Evolutionary conservation across 2,329 filamentous ascomycete genomes (phyloP).

Genomic region (Aspergillus sergii): DNA sequence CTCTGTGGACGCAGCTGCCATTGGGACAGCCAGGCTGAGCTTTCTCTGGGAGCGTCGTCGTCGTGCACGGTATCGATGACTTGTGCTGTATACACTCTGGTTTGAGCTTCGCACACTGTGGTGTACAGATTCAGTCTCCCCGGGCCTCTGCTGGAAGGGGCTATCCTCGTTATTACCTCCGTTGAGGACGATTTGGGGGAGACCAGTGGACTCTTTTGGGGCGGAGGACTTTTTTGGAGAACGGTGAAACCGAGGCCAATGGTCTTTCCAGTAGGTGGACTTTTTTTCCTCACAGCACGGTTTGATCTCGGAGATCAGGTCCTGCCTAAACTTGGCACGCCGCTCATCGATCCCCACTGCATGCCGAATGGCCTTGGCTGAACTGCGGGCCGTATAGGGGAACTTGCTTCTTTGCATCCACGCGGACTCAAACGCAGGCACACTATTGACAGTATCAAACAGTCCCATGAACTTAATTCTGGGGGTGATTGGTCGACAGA

Average conservation of each 20-base stretch:
- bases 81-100: slow-evolving; percentile 16
- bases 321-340: slow-evolving; percentile 61
- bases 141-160: slow-evolving; percentile 15
- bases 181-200: slow-evolving; percentile 38
- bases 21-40: slow-evolving; percentile 32
- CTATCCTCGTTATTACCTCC: slow-evolving; percentile 17
- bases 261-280: slow-evolving; percentile 23
- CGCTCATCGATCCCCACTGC: slow-evolving; percentile 62
- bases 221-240: slow-evolving; percentile 7
- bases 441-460: slow-evolving; percentile 81
- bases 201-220: slow-evolving; percentile 10
- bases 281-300: slow-evolving; percentile 29
- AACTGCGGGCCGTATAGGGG: slow-evolving; percentile 59
- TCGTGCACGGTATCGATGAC: slow-evolving; percentile 32
- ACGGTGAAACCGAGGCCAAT: slow-evolving; percentile 21
- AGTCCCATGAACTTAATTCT: slow-evolving; percentile 75
- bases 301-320: slow-evolving; percentile 54
- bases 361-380: slow-evolving; percentile 58
- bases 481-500: slow-evolving; percentile 68
- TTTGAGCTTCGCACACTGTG: slow-evolving; percentile 29
- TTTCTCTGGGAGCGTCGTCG: slow-evolving; percentile 19
- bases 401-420: slow-evolving; percentile 78
- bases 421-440: slow-evolving; percentile 72
- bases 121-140: slow-evolving; percentile 32
- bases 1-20: slow-evolving; percentile 29